phyloP scores from a whole-genome alignment of 768 basidiomycete genomes.

The Xerocomus potaroensis region DNA sequence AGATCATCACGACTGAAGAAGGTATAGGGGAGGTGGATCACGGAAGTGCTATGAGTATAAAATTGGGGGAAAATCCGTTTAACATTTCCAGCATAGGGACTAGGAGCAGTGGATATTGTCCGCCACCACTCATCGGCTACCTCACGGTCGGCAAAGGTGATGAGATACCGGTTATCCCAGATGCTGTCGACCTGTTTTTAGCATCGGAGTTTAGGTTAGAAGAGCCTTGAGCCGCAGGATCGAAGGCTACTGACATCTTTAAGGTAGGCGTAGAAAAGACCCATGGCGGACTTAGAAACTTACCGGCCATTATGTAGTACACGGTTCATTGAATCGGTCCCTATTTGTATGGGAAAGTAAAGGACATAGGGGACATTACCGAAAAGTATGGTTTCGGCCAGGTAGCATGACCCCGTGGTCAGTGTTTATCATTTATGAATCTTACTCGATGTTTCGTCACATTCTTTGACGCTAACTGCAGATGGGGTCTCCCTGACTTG shows the following conservation, averaged over 20 bases:
- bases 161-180: conserved; percentile 3
- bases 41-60: not conserved
- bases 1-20: too few relatives aligned
- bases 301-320: too few relatives aligned
- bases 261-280: not conserved
- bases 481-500: too few relatives aligned
- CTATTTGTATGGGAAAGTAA: not conserved
- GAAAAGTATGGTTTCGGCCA: not conserved
- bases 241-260: not conserved
- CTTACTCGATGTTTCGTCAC: too few relatives aligned
- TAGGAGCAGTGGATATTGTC: conserved; percentile 12
- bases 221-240: not conserved
- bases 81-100: not conserved
- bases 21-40: too few relatives aligned
- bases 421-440: too few relatives aligned
- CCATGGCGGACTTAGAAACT: not conserved
- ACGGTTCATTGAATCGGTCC: not conserved
- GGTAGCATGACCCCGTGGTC: not conserved
- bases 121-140: conserved; percentile 30
- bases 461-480: too few relatives aligned
- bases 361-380: not conserved
- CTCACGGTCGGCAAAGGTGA: conserved; percentile 19
- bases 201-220: not conserved
- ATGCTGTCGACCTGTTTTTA: not conserved
- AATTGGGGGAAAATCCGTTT: conserved; percentile 3